A percentile compares a stretch with the other conserved stretches of the same genome.
These are phyloP conservation scores for Aphanocladium album DNA, from an alignment of 2,329 filamentous ascomycete species.

Conservation along the genomic window DNA sequence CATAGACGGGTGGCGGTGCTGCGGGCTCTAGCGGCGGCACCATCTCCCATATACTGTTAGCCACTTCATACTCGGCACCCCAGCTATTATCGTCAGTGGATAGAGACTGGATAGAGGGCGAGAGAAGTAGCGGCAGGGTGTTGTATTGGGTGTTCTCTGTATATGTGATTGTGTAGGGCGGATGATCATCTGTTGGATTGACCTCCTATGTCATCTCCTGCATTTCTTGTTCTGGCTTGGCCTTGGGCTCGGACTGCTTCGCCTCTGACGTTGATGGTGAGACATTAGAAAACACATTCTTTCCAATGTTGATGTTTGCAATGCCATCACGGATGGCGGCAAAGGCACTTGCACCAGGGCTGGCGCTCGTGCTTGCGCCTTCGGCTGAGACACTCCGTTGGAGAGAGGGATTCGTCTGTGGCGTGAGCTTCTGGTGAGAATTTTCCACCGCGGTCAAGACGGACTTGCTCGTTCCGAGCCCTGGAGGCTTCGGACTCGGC, in stretches of 20 bases:
- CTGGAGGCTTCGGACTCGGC: slow-evolving; percentile 34
- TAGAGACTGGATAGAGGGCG: slow-evolving; percentile 9
- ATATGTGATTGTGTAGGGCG: slow-evolving; percentile 29
- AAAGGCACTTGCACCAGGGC: slow-evolving; percentile 34
- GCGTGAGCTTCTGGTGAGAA: slow-evolving; percentile 47
- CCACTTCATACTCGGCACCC: slow-evolving; percentile 10
- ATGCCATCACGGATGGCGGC: slow-evolving; percentile 44
- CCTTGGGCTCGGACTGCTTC: slow-evolving; percentile 20
- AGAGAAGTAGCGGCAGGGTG: background rate
- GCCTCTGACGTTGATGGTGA: slow-evolving; percentile 26
- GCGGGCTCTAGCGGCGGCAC: slow-evolving; percentile 14
- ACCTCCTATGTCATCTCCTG: slow-evolving; percentile 42
- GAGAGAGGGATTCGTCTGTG: slow-evolving; percentile 32
- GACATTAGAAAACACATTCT: slow-evolving; percentile 32
- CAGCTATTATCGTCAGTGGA: background rate
- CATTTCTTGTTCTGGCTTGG: slow-evolving; percentile 37
- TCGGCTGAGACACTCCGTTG: slow-evolving; percentile 43
- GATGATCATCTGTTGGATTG: slow-evolving; percentile 27
- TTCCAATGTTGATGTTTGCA: slow-evolving; percentile 44
- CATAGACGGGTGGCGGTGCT: background rate
- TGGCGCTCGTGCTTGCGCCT: background rate
- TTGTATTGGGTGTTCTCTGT: slow-evolving; percentile 24
- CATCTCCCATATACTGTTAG: slow-evolving; percentile 17
- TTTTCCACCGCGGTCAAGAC: slow-evolving; percentile 57
- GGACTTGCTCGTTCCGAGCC: slow-evolving; percentile 40